These are phyloP conservation scores for Oehlia diaphana DNA, from an alignment of 192 early-diverging fungal species.

Conservation along the genomic window DNA sequence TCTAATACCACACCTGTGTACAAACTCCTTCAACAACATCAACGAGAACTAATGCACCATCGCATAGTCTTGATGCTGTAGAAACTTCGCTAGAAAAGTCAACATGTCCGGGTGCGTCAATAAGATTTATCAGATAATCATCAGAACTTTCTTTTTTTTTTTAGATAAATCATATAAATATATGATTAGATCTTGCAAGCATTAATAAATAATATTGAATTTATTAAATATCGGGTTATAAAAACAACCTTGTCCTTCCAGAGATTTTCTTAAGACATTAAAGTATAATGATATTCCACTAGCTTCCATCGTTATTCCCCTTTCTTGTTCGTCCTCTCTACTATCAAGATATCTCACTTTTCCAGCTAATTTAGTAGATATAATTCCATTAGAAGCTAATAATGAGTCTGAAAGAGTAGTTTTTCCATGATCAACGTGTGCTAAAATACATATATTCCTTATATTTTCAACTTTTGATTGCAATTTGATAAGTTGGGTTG, in stretches of 20 bases:
- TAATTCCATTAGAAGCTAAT: constrained; percentile 98
- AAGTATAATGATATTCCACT: constrained; percentile 95
- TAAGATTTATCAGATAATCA: constrained; percentile 94
- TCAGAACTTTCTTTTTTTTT: constrained; percentile 27
- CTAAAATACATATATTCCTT: constrained; percentile 97
- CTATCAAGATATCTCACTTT: constrained; percentile 95
- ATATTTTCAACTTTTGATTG: constrained; percentile 72
- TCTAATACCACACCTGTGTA: constrained; percentile 69
- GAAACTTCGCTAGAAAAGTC: constrained; percentile 99
- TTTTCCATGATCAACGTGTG: constrained; percentile 99
- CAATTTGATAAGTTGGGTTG: constrained; percentile 64
- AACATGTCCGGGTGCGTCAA: constrained; percentile 98
- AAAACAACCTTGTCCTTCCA: constrained; percentile 36
- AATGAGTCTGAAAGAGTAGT: constrained; percentile 96
- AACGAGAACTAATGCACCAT: constrained; percentile 93
- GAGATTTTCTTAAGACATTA: constrained; percentile 54
- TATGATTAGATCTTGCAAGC: background rate
- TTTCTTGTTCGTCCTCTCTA: constrained; percentile 95
- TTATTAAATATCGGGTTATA: background rate
- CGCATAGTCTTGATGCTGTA: constrained; percentile 95
- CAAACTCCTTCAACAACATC: constrained; percentile 99
- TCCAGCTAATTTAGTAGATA: constrained; percentile 91
- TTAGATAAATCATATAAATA: background rate
- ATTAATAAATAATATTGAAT: background rate
- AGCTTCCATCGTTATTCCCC: constrained; percentile 99